A percentile compares a stretch with the other conserved stretches of the same genome.
phyloP scores from a whole-genome alignment of 78 protist genomes.

The Dictyostelium citrinum region DNA sequence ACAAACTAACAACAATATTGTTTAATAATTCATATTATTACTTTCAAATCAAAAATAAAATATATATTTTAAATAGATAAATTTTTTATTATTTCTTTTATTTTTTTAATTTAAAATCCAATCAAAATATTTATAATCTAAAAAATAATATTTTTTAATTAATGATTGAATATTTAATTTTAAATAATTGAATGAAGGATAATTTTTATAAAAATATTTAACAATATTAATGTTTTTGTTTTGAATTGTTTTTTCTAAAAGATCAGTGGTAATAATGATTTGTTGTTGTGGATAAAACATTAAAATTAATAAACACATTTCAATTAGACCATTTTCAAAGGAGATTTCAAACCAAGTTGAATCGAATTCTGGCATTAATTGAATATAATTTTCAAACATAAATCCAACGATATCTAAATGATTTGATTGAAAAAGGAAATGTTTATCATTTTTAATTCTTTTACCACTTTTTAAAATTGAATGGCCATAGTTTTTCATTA shows the following conservation, averaged over 20 bases:
- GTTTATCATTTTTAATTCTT: background rate
- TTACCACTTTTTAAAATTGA: background rate
- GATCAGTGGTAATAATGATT: background rate
- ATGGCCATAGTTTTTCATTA: background rate
- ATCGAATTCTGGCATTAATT: background rate
- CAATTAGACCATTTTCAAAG: background rate
- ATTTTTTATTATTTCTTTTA: background rate
- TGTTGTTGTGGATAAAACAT: background rate
- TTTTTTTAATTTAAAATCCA: background rate
- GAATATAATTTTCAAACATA: background rate
- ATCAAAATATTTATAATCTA: slow-evolving; percentile 10
- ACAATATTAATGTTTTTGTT: background rate
- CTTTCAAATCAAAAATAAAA: no score
- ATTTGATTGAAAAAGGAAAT: background rate
- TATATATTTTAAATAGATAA: background rate
- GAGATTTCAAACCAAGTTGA: background rate
- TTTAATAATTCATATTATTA: no score
- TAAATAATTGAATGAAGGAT: background rate
- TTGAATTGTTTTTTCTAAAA: background rate
- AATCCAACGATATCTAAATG: background rate
- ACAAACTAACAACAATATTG: no score
- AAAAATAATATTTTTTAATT: background rate
- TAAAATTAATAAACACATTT: background rate
- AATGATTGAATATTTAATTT: background rate
- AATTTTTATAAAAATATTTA: background rate